Base-by-base conservation (phyloP, 257 asterid species). In the Salvia splendens region DNA sequence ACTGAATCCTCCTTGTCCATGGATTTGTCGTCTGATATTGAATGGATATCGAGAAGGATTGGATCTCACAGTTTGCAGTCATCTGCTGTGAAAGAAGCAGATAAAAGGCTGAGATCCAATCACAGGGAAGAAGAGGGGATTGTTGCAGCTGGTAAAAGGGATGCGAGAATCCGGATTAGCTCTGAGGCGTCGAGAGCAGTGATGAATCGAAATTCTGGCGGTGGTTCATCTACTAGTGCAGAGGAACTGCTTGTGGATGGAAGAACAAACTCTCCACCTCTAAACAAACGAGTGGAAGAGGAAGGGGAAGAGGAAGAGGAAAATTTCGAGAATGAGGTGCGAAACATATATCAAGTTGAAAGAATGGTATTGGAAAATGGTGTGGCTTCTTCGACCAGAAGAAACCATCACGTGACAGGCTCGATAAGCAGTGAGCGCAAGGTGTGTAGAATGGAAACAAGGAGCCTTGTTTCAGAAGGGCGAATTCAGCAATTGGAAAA, bases 1-100 rank as follows among this genome's bases (percentile, higher is more conserved):
- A 45, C 71, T 61, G 74, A 70, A 50, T 83, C 89, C 69, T 80
- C 88, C 69, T 80, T 87, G 16, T 79, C 89, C 15, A 53, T 68
- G 53, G 86, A 86, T 79, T 68, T 81, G 54, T 79, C 89, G 67
- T 79, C 89, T 61, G 89, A 89, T 77, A 77, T 84, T 64, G 79
- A 81, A 11, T 84, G 91, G 86, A 79, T 86, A 70, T 73, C 93
- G 2, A 81, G 46, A 69, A 84, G 77, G 78, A 74, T 81, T 40
- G 68, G 63, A 57, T 78, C 80, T 50, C 78, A 20, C 35, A 68
- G 67, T 67, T 72, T 68, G 61, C 83, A 63, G 61, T 61, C 73
- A 63, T 49, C 75, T 16, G 70, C 78, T 33, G 28, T 73, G 47
- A 80, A 52, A 69, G 82, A 51, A 59, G 57, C 72, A 15, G 84